phyloP scores from a whole-genome alignment of 257 asterid species.

The Prunella vulgaris region DNA sequence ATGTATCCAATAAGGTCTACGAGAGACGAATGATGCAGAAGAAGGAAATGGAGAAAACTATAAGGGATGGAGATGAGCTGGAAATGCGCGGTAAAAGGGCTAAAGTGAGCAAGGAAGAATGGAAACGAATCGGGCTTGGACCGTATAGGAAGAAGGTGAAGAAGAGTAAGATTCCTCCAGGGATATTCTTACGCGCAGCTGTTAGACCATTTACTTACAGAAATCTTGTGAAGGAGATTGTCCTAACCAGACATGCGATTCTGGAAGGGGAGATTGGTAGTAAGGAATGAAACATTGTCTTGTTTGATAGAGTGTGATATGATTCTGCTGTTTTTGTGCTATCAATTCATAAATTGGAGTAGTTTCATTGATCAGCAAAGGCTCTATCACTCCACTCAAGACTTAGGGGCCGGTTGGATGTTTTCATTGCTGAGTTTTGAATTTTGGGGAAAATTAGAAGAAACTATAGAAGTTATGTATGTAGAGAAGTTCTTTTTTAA shows the following conservation, averaged over 20 bases:
- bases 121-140: conserved; percentile 69
- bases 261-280: conserved; percentile 72
- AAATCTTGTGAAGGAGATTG: conserved; percentile 91
- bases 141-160: conserved; percentile 59
- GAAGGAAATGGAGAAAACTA: conserved; percentile 4
- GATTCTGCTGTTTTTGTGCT: background rate
- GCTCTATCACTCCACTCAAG: too few relatives aligned
- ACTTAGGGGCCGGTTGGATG: background rate
- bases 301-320: background rate
- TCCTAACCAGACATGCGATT: conserved; percentile 74
- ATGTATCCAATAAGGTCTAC: conserved; percentile 35
- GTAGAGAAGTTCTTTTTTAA: background rate
- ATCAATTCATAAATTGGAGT: background rate
- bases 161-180: conserved; percentile 76
- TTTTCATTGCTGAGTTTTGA: background rate
- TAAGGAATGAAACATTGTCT: conserved; percentile 30
- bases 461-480: background rate
- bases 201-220: conserved; percentile 84
- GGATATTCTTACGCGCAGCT: conserved; percentile 68
- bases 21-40: conserved; percentile 36
- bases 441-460: background rate
- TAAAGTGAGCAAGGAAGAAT: conserved; percentile 59
- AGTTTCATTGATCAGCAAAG: background rate
- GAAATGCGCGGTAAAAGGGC: conserved; percentile 66
- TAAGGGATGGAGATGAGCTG: conserved; percentile 56